Evolutionary conservation across 1,139 yeast genomes (phyloP), one percentile per base, ranked within the genome.

Genomic region (Suhomyces bolitotheri): DNA sequence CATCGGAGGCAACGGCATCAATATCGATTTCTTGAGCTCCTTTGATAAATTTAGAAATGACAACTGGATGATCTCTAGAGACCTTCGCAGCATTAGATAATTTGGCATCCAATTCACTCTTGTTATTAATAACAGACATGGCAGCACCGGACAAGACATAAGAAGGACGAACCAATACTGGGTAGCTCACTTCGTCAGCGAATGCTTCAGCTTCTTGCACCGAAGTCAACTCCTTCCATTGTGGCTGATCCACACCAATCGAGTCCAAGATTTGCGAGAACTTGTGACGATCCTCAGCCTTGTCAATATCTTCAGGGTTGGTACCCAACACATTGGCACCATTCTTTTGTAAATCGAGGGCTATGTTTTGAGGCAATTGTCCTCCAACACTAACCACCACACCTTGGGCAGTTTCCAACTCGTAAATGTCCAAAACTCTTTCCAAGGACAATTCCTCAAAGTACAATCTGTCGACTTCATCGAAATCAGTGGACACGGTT

Each of bases 121-220:
- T 80, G 44, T 76, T 77, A 60, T 80, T 78, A 50, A 92, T 89
- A 34, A 89, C 96, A 46, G 94, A 83, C 98, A 92, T 92, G 40
- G 98, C 98, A 43, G 98, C 98, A 68, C 98, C 98, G 40, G 96
- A 86, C 47, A 92, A 75, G 31, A 92, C 98, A 55, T 92, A 92
- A 2, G 97, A 90, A 34, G 98, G 98, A 71, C 98, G 88, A 43
- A 92, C 97, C 55, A 92, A 76, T 9, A 92, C 98, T 33, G 98
- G 98, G 73, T 82, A 92, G 12, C 94, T 88, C 36, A 90, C 98
- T 49, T 75, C 75, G 38, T 80, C 73, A 33, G 97, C 97, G 63
- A 92, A 92, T 9, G 56, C 66, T 59, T 84, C 86, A 36, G 98
- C 98, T 46, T 85, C 96, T 23, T 69, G 82, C 40, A 89, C 67